Percentiles rank a stretch among this genome's conserved stretches.
phyloP scores from a whole-genome alignment of 1,284 basidiomycete genomes.

The Chalciporus sp. region DNA sequence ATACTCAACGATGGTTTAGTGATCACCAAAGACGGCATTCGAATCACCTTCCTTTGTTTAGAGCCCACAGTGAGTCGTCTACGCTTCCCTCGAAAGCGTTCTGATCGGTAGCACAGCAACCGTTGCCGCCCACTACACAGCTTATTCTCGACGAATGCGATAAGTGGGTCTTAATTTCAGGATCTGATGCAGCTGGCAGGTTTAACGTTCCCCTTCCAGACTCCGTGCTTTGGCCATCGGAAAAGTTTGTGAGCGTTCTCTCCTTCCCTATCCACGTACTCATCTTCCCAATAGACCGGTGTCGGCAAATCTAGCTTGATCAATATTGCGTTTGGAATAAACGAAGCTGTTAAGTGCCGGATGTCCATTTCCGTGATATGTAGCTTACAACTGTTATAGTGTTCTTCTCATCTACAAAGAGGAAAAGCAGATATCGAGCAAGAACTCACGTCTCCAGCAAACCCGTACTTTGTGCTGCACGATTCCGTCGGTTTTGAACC shows the following conservation, averaged over 20 bases:
- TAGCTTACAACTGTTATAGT: not conserved
- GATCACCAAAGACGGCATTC: too few species aligned
- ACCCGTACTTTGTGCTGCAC: slow-evolving; percentile 1
- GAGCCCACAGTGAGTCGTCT: too few species aligned
- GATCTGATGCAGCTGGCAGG: too few species aligned
- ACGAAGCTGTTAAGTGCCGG: not conserved
- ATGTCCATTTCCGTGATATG: not conserved
- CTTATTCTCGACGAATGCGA: too few species aligned
- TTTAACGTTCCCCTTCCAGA: too few species aligned
- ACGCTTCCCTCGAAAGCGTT: too few species aligned
- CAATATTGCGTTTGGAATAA: not conserved
- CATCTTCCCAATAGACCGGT: not conserved
- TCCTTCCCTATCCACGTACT: not conserved
- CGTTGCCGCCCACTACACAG: too few species aligned
- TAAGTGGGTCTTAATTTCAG: not conserved
- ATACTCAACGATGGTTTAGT: too few species aligned
- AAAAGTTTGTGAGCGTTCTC: not conserved
- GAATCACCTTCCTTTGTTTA: too few species aligned
- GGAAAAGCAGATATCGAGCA: not conserved
- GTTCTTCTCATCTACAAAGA: not conserved
- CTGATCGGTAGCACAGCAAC: too few species aligned
- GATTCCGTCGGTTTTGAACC: slow-evolving; percentile 3
- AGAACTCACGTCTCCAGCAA: not conserved
- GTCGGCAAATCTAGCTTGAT: slow-evolving; percentile 6
- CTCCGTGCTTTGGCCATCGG: slow-evolving; percentile 1